Conservation (phyloP, 2,329 filamentous ascomycete genomes). For the Harringtonia aguacate region DNA sequence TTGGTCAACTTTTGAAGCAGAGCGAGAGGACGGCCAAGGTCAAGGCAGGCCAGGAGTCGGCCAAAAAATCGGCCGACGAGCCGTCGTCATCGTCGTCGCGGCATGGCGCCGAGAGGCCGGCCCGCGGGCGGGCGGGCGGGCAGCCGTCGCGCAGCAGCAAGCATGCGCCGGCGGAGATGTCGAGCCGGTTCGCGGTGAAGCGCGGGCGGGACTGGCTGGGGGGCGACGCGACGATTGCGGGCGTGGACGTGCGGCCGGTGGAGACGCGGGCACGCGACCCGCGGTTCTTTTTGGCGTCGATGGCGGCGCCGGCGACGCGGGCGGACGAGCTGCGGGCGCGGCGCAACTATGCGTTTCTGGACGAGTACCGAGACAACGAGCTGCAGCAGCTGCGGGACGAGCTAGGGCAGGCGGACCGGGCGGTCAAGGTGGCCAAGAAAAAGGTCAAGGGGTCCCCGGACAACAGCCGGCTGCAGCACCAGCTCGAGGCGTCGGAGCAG, state of each 20-base stretch:
- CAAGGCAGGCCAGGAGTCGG: conserved; percentile 18
- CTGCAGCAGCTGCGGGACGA: conserved; percentile 61
- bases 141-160: conserved; percentile 48
- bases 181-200: conserved; percentile 74
- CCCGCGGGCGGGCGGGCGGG: conserved; percentile 10
- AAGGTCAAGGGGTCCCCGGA: conserved; percentile 8
- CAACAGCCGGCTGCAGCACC: background rate
- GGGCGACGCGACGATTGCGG: conserved; percentile 10
- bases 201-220: conserved; percentile 51
- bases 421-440: conserved; percentile 8
- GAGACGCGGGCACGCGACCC: conserved; percentile 58
- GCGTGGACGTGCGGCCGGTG: conserved; percentile 39
- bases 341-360: conserved; percentile 77
- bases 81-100: too few relatives aligned
- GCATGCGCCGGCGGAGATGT: conserved; percentile 76
- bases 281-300: conserved; percentile 64
- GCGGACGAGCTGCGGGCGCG: conserved; percentile 47
- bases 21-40: background rate
- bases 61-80: conserved; percentile 21
- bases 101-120: too few relatives aligned
- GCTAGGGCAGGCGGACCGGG: conserved; percentile 49
- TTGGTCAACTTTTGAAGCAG: conserved; percentile 9
- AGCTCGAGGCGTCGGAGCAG: conserved; percentile 4
- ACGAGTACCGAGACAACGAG: conserved; percentile 77
- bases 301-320: conserved; percentile 24